Conservation (phyloP, 225 moss, liverwort and hornwort species). For the Rhytidiadelphus loreus region DNA sequence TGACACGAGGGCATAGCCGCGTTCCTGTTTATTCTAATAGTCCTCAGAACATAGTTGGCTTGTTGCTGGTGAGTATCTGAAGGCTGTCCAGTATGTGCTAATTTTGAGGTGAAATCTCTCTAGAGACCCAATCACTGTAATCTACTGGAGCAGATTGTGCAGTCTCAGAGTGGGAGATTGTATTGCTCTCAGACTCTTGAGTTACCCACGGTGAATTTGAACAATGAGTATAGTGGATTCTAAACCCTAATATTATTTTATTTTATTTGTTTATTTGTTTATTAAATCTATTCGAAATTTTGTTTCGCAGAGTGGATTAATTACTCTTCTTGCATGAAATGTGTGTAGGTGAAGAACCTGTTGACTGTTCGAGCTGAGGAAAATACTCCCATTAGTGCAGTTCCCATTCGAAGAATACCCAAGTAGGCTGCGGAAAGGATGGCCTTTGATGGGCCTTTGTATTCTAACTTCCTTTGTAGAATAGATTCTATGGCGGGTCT, state of each 20-base stretch:
- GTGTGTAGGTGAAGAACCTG: constrained; percentile 41
- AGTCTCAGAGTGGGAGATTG: neutral
- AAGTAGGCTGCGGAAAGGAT: constrained; percentile 1
- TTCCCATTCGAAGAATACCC: constrained; percentile 43
- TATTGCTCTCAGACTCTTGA: neutral
- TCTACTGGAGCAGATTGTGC: neutral
- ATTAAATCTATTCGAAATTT: neutral
- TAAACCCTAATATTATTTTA: neutral
- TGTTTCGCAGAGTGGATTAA: neutral
- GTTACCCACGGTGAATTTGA: neutral
- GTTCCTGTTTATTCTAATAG: constrained; percentile 34
- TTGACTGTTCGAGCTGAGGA: constrained; percentile 34
- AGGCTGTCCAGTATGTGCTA: neutral
- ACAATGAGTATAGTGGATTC: neutral
- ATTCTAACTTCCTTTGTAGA: neutral
- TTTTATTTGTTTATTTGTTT: neutral
- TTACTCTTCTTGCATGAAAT: neutral
- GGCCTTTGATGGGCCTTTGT: neutral
- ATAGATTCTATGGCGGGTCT: neutral
- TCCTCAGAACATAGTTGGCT: constrained; percentile 36
- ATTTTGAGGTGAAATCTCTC: neutral
- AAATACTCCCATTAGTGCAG: constrained; percentile 30
- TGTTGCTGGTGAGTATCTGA: constrained; percentile 30
- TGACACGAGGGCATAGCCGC: constrained; percentile 57
- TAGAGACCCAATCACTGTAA: neutral